A percentile compares a stretch with the other conserved stretches of the same genome.
Evolutionary conservation across 768 basidiomycete genomes (phyloP).

Genomic region (Panaeolus cyanescens): DNA sequence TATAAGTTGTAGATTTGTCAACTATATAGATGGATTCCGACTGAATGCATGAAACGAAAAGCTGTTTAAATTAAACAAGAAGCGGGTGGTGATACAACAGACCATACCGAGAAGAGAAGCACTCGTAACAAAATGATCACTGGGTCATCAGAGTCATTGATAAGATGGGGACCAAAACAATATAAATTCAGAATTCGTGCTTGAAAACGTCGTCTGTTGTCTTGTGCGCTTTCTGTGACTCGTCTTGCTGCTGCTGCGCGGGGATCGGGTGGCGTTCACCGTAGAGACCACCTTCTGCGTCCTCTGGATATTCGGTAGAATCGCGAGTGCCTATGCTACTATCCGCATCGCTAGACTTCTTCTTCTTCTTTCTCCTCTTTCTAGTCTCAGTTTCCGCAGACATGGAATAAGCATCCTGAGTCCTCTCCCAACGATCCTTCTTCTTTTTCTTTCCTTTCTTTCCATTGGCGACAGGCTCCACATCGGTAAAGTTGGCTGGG

Average conservation of each 20-base stretch:
- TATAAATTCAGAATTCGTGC: constrained; percentile 58
- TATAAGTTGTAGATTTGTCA: not conserved
- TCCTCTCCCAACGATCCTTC: constrained; percentile 87
- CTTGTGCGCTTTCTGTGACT: constrained; percentile 16
- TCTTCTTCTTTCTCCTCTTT: constrained; percentile 67
- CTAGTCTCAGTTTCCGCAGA: constrained; percentile 37
- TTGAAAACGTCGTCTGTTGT: constrained; percentile 54
- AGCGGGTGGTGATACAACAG: constrained; percentile 13
- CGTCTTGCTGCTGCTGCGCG: constrained; percentile 11
- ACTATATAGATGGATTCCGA: not conserved
- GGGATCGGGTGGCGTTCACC: constrained; percentile 28
- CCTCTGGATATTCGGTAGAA: constrained; percentile 61
- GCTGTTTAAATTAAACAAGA: constrained; percentile 5
- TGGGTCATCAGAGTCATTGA: not conserved
- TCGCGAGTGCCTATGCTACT: constrained; percentile 37
- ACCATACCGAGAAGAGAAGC: constrained; percentile 11
- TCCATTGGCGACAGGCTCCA: constrained; percentile 35
- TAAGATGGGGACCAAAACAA: not conserved
- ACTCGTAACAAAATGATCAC: not conserved
- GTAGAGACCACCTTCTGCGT: constrained; percentile 70
- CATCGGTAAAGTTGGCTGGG: constrained; percentile 82
- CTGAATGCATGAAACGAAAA: not conserved
- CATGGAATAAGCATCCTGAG: constrained; percentile 78
- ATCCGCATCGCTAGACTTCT: constrained; percentile 41
- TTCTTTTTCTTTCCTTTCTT: constrained; percentile 65